Evolutionary conservation across 495 filamentous ascomycete genomes (phyloP), one percentile per base, ranked within the genome.

Genomic region (Pyrenula aspistea): DNA sequence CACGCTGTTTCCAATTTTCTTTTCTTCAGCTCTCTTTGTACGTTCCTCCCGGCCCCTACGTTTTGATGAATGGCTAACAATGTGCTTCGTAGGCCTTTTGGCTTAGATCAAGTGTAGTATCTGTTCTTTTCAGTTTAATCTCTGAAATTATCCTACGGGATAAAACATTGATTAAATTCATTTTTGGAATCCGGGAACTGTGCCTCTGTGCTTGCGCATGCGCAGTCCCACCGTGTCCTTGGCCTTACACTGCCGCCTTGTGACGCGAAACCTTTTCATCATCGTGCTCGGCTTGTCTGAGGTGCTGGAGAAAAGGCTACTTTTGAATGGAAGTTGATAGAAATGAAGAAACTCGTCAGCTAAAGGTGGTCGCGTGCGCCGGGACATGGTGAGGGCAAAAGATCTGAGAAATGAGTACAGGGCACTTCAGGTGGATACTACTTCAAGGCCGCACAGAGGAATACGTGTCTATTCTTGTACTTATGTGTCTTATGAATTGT

Each of bases 41-140:
- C 24, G 21, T 25, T 24, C 22, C n/a, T 19, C 53, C 21, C 19
- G 21, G 12, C 53, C 21, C 53, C 21, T 55, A 36, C 31, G 4
- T n/a, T n/a, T n/a, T n/a, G n/a, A n/a, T n/a, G n/a, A n/a, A n/a
- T n/a, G 8, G 31, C 31, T 42, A 42, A 19, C 24, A 23, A 31
- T 11, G n/a, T n/a, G n/a, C 53, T 19, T 55, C 21, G 12, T 61
- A 61, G 58, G 80, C 82, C 83, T 83, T 82, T 83, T 86, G 83
- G 83, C 83, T 87, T 86, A 93, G 88, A 92, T 93, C 89, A 92
- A 91, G 89, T 93, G 88, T 93, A 92, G 88, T 93, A 95, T 93
- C 89, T 94, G 89, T 94, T 94, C 89, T 94, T 91, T 91, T 91
- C 86, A 92, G 87, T 91, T 89, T 91, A 90, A 91, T 80, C 77